These are phyloP conservation scores for Aplosporella prunicola DNA, from an alignment of 2,329 filamentous ascomycete species.

Conservation along the genomic window DNA sequence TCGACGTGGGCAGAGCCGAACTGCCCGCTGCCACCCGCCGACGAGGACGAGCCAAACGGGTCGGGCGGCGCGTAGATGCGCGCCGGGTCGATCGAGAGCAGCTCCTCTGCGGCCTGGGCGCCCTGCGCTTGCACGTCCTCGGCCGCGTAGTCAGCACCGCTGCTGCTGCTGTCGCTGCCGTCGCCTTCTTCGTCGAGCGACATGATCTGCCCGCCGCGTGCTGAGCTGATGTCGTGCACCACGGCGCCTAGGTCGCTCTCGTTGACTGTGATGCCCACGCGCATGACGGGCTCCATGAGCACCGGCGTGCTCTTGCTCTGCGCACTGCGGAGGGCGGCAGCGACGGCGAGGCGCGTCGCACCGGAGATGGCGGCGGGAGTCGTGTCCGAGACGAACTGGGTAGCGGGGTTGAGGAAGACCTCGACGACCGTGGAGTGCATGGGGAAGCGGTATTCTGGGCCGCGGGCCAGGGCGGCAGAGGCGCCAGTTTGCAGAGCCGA, in stretches of 20 bases:
- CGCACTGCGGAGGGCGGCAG: constrained; percentile 56
- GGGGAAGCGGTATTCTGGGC: constrained; percentile 70
- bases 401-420: constrained; percentile 56
- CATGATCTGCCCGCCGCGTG: constrained; percentile 63
- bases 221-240: constrained; percentile 69
- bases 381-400: constrained; percentile 58
- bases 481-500: constrained; percentile 65
- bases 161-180: constrained; percentile 14
- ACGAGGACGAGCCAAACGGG: constrained; percentile 50
- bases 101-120: constrained; percentile 19
- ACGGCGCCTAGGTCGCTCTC: constrained; percentile 73
- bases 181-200: constrained; percentile 51
- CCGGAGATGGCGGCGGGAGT: constrained; percentile 59
- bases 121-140: too few species aligned
- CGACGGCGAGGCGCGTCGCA: constrained; percentile 54
- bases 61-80: constrained; percentile 83
- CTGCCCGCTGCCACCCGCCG: constrained; percentile 16
- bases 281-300: constrained; percentile 91
- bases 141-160: constrained; percentile 1
- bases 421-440: constrained; percentile 66
- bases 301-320: constrained; percentile 47
- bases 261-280: constrained; percentile 74
- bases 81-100: constrained; percentile 52
- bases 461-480: constrained; percentile 72
- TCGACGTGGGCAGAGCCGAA: constrained; percentile 11